Conservation (phyloP, 2,329 filamentous ascomycete genomes). For the Blumeria graminis region DNA sequence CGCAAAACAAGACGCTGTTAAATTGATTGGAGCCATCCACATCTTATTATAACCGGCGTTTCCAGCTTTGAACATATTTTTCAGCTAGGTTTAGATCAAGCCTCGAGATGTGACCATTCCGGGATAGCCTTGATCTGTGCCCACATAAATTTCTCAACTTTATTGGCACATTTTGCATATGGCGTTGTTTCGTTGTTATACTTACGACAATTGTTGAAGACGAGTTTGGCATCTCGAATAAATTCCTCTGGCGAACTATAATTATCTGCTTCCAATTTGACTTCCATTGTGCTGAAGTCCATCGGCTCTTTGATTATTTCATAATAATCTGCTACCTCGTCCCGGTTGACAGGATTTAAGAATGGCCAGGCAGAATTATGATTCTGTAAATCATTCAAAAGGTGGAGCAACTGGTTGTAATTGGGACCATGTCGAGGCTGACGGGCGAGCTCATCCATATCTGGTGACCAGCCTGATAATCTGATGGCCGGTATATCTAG, state of each 20-base stretch:
- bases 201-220: constrained; percentile 84
- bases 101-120: constrained; percentile 47
- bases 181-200: constrained; percentile 93
- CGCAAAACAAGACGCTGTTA: too few species aligned
- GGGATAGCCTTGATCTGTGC: constrained; percentile 73
- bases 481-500: constrained; percentile 72
- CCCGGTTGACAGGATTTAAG: constrained; percentile 73
- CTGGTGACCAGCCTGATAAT: constrained; percentile 79
- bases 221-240: constrained; percentile 61
- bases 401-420: constrained; percentile 77
- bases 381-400: constrained; percentile 89
- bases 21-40: too few species aligned
- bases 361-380: constrained; percentile 89
- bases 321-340: constrained; percentile 97
- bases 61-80: too few species aligned
- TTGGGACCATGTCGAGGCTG: constrained; percentile 90
- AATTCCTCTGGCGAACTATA: constrained; percentile 87
- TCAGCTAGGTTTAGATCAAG: background rate
- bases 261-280: constrained; percentile 77
- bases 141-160: constrained; percentile 90
- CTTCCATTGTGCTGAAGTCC: constrained; percentile 90
- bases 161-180: constrained; percentile 86
- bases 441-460: constrained; percentile 91
- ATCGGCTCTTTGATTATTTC: constrained; percentile 96
- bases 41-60: background rate